These are phyloP conservation scores for Teunomyces tritomae DNA, from an alignment of 805 yeast species.

Conservation along the genomic window DNA sequence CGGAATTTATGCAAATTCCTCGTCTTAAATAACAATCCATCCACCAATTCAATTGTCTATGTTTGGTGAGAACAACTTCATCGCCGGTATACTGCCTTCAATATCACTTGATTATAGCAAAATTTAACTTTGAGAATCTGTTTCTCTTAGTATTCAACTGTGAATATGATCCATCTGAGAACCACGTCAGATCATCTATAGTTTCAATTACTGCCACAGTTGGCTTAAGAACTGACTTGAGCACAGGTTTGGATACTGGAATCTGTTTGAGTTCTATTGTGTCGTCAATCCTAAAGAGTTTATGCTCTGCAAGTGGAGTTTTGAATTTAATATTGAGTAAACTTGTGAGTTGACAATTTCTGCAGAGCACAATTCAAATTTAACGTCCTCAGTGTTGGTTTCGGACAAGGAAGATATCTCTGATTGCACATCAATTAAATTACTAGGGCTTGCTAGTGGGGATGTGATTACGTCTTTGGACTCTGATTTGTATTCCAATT, in stretches of 20 bases:
- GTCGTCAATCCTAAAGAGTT: background rate
- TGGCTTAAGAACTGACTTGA: background rate
- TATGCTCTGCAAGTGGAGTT: background rate
- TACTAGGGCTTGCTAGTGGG: background rate
- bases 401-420: background rate
- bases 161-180: background rate
- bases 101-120: background rate
- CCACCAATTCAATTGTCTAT: background rate
- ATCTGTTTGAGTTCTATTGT: background rate
- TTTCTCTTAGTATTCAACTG: background rate
- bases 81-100: background rate
- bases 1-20: background rate
- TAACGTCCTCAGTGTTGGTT: background rate
- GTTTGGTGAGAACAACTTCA: background rate
- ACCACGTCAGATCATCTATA: background rate
- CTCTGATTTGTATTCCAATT: background rate
- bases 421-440: background rate
- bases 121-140: background rate
- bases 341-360: background rate
- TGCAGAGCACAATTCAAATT: background rate
- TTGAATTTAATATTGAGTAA: background rate
- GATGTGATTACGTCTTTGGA: background rate
- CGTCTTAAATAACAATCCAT: background rate
- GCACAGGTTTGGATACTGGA: background rate
- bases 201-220: background rate